phyloP scores from a whole-genome alignment of 805 yeast species.

The Candida coquimbonensis region DNA sequence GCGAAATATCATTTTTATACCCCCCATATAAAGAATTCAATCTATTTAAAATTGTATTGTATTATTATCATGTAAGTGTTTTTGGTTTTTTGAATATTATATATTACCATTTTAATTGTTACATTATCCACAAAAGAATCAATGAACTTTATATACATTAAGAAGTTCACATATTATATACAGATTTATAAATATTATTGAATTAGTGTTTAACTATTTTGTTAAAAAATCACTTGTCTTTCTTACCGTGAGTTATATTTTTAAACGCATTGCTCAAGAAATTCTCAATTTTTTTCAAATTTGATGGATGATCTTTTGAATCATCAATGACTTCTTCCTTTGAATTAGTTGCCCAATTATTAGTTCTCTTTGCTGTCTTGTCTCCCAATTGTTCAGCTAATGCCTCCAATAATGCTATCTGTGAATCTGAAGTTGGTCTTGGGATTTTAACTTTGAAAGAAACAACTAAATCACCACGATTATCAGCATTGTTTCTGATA shows the following conservation, averaged over 20 bases:
- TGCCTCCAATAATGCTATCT: constrained; percentile 85
- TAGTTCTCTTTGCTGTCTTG: constrained; percentile 60
- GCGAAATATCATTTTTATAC: not conserved
- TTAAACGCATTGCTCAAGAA: constrained; percentile 48
- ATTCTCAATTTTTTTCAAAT: constrained; percentile 44
- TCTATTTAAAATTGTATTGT: no score
- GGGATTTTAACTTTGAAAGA: constrained; percentile 62
- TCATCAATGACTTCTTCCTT: not conserved
- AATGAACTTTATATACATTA: not conserved
- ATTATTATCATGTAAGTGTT: no score
- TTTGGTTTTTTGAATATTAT: no score
- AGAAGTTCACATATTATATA: no score
- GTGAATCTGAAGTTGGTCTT: constrained; percentile 75
- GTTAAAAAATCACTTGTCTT: not conserved
- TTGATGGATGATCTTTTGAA: constrained; percentile 32
- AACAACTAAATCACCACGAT: constrained; percentile 78
- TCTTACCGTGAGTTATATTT: constrained; percentile 17
- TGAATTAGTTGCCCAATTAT: constrained; percentile 12
- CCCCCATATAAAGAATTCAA: no score
- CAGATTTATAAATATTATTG: not conserved
- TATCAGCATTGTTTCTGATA: constrained; percentile 38
- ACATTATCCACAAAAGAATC: not conserved
- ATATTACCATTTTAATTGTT: not conserved
- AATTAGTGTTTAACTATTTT: not conserved
- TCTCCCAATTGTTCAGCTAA: constrained; percentile 89